These are phyloP conservation scores for Termitomyces heimii DNA, from an alignment of 768 basidiomycete species.

Conservation along the genomic window DNA sequence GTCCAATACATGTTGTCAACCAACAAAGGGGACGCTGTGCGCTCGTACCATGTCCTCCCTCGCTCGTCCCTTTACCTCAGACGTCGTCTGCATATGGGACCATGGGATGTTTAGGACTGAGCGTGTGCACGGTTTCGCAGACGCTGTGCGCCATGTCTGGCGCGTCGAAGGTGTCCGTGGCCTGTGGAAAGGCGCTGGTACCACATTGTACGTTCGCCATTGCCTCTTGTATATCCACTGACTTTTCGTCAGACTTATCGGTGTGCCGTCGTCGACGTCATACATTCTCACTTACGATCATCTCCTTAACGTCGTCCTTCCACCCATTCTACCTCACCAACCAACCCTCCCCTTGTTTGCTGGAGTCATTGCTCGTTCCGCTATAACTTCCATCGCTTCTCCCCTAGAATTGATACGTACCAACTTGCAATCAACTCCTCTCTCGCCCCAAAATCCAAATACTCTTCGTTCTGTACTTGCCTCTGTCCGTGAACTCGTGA, in stretches of 20 bases:
- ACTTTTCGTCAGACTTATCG: constrained; percentile 60
- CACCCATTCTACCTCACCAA: constrained; percentile 48
- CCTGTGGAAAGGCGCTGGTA: constrained; percentile 94
- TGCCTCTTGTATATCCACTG: neutral
- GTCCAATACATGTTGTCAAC: constrained; percentile 65
- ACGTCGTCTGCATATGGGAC: constrained; percentile 80
- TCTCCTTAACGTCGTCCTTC: constrained; percentile 59
- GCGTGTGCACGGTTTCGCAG: constrained; percentile 79
- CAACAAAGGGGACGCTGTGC: constrained; percentile 44
- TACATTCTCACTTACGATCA: constrained; percentile 98
- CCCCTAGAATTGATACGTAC: constrained; percentile 93
- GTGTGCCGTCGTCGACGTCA: constrained; percentile 84
- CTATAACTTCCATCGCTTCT: constrained; percentile 72
- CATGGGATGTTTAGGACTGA: constrained; percentile 63
- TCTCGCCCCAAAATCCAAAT: constrained; percentile 61
- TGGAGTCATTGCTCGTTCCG: constrained; percentile 76
- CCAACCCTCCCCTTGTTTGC: constrained; percentile 67
- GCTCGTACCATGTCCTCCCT: constrained; percentile 76
- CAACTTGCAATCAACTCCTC: constrained; percentile 85
- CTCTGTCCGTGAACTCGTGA: constrained; percentile 56
- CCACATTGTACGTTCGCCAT: constrained; percentile 62
- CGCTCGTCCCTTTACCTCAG: constrained; percentile 46
- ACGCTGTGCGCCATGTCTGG: constrained; percentile 77
- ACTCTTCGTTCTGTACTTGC: constrained; percentile 70
- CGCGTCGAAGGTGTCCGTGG: constrained; percentile 78